A percentile compares a stretch with the other conserved stretches of the same genome.
Conservation (phyloP, 345 rosid species). For the Durio zibethinus region DNA sequence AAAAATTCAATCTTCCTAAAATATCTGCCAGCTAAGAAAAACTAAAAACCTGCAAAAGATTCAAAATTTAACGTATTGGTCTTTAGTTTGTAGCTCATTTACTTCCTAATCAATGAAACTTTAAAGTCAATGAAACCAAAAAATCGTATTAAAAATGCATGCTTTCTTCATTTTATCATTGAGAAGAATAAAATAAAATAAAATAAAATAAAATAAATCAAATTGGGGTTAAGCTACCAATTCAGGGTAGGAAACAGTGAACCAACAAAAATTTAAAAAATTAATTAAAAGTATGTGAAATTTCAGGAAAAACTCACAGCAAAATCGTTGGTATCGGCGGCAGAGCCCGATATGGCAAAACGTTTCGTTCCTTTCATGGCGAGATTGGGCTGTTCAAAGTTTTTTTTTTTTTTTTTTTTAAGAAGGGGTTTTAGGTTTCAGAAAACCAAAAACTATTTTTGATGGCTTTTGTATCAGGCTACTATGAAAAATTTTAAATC, state of each 20-base stretch:
- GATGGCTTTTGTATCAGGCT: slow-evolving; percentile 16
- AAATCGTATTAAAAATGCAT: neutral
- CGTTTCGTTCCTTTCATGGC: slow-evolving; percentile 70
- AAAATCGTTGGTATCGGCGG: slow-evolving; percentile 45
- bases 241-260: slow-evolving; percentile 16
- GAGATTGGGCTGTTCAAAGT: slow-evolving; percentile 9
- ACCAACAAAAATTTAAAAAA: neutral
- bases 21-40: neutral
- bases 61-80: neutral
- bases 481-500: slow-evolving; percentile 1
- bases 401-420: slow-evolving; percentile 1
- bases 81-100: neutral
- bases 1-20: neutral
- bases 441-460: neutral
- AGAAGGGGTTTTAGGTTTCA: slow-evolving; percentile 33
- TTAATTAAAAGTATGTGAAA: neutral
- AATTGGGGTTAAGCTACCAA: neutral
- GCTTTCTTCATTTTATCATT: neutral
- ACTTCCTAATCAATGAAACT: neutral
- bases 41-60: neutral
- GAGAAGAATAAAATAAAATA: neutral
- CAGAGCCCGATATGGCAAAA: slow-evolving; percentile 48
- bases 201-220: neutral
- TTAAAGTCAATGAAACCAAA: neutral
- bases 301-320: slow-evolving; percentile 42